Percentiles rank a stretch among this genome's conserved stretches.
These are phyloP conservation scores for Pharnaceum exiguum DNA, from an alignment of 148 eudicot species.

Conservation along the genomic window DNA sequence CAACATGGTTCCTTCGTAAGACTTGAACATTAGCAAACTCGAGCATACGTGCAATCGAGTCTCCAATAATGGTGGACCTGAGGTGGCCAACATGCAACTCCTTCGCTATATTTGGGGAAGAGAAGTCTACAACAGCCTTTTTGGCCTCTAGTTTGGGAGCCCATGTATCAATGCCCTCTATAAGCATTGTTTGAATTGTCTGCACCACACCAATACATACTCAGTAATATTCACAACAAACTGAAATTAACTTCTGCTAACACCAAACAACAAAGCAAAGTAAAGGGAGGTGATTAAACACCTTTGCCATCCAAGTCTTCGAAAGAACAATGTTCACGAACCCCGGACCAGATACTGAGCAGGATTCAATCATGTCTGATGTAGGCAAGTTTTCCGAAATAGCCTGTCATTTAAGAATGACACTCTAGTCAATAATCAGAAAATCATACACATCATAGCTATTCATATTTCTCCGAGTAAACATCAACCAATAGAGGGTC, in stretches of 20 bases:
- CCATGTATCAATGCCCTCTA: constrained; percentile 78
- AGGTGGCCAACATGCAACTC: constrained; percentile 97
- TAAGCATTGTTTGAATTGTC: constrained; percentile 75
- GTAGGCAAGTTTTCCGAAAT: constrained; percentile 53
- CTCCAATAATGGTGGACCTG: constrained; percentile 89
- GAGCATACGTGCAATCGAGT: constrained; percentile 77
- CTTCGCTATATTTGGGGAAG: constrained; percentile 97
- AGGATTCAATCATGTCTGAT: constrained; percentile 62
- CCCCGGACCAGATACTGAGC: constrained; percentile 71
- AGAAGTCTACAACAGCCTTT: constrained; percentile 83
- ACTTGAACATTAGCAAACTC: constrained; percentile 85
- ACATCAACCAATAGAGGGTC: too few species aligned
- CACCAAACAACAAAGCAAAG: neutral
- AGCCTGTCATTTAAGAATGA: constrained; percentile 37
- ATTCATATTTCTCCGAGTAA: neutral
- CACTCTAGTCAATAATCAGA: too few species aligned
- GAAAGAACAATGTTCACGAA: constrained; percentile 69
- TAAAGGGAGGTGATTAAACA: constrained; percentile 6
- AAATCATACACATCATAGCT: neutral
- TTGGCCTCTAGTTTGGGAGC: constrained; percentile 63
- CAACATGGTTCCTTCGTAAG: constrained; percentile 87
- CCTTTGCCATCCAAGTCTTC: constrained; percentile 75
- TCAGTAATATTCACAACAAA: too few species aligned
- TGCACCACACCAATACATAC: constrained; percentile 33
- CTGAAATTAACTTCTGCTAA: neutral